Base-by-base conservation (phyloP, 768 basidiomycete genomes). In the Hypsizygus marmoreus region DNA sequence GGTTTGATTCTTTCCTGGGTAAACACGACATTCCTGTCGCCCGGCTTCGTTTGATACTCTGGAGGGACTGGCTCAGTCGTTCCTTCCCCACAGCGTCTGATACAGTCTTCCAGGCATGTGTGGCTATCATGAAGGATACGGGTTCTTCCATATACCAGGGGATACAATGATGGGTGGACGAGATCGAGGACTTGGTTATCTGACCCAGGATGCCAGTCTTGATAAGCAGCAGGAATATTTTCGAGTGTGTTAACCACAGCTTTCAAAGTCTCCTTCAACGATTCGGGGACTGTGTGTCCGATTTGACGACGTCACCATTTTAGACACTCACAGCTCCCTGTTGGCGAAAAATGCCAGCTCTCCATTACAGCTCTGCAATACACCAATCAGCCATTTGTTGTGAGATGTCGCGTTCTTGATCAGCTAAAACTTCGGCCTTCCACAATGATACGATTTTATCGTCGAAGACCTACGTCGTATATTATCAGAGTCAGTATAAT, bases 181-280 rank as follows among this genome's bases (percentile, higher is more conserved):
- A 74, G 62, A 41, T 74, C 71, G 10, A 76, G 67, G 0, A 74
- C 73, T 38, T 67, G 65, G 1, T 59, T 51, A 49, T 73, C 59
- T 1, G 70, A 69, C 4, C 60, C 59, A 4, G 71, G 73, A 49
- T 73, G 72, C 73, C 73, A 75, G 50, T 75, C 73, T 25, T 66
- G 65, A 43, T 61, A 26, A 0, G 56, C 57, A 4, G 62, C 65
- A 0, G 67, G 64, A 5, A 68, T 54, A 39, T 67, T 51, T 43
- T 75, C 70, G 10, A 75, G 65, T 4, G 47, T 23, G 6, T 41
- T 28, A 6, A 53, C 55, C 8, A 51, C 61, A 4, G 46, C 32
- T 14, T 52, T 52, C 8, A 68, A 54, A 16, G 29, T 38, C 3
- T 55, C 39, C 6, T 47, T 47, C 28, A 66, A 39, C 2, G 50